Base-by-base conservation (phyloP, 106 monocot genomes). In the Dendrobium catenatum region DNA sequence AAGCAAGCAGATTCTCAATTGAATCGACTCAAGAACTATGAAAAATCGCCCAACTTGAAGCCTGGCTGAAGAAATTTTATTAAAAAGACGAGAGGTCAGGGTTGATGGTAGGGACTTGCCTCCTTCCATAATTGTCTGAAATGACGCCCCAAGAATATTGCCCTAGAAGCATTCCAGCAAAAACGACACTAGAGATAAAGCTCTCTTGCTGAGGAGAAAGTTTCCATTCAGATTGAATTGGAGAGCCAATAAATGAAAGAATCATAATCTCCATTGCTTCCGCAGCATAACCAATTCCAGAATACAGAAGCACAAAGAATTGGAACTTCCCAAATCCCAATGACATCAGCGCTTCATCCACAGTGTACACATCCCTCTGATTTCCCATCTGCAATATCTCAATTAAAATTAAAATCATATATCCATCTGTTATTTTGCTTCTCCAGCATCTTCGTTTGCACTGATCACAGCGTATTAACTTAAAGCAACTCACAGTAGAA, bases 181-280 rank as follows among this genome's bases (percentile, higher is more conserved):
- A 95, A 44, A 95, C 91, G 33, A 87, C 83, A 77, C 89, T 91
- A 13, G 88, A 88, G 77, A 95, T 87, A 18, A 95, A 48, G 41
- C 91, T 88, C 82, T 92, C 81, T 67, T 91, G 66, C 1, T 49
- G 27, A 26, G 91, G 80, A 77, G 91, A 85, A 9, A 90, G 84
- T 0, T 74, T 48, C 94, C 94, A 95, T 54, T 90, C 83, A 3
- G 40, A 37, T 73, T 70, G 83, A 68, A 95, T 86, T 2, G 91
- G 68, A 4, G 86, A 84, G 5, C 91, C 94, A 4, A 95, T 83
- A 41, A 95, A 95, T 0, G 94, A 95, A 0, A 95, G 91, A 56
- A 95, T 85, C 94, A 95, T 95, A 68, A 90, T 42, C 73, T 95
- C 94, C 91, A 95, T 91, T 2, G 94, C 94, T 68, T 95, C 94